These are phyloP conservation scores for Aspergillus glaucus DNA, from an alignment of 2,329 filamentous ascomycete genomes.

Conservation along the genomic window DNA sequence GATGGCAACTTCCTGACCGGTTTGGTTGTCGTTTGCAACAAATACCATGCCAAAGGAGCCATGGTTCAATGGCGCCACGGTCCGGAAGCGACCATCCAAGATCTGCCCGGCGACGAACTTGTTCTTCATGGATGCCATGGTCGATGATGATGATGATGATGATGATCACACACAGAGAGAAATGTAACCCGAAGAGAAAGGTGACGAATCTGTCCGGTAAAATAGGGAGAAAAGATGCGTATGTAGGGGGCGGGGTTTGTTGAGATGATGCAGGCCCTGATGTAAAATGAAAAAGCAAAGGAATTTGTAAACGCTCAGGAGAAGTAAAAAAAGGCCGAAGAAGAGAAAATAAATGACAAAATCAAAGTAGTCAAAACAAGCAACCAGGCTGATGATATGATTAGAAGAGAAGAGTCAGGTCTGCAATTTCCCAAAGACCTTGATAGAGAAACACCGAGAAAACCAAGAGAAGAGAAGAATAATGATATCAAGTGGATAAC, in stretches of 20 bases:
- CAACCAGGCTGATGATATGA: conserved; percentile 25
- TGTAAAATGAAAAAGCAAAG: conserved; percentile 5
- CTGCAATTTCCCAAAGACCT: conserved; percentile 15
- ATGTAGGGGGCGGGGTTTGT: conserved; percentile 2
- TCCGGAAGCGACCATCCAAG: conserved; percentile 70
- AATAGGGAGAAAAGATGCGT: conserved; percentile 2
- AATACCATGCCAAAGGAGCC: conserved; percentile 99
- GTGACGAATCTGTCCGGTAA: background rate
- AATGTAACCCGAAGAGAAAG: conserved; percentile 6
- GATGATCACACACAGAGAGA: conserved; percentile 8
- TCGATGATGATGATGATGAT: conserved; percentile 13
- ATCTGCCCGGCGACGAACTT: conserved; percentile 31
- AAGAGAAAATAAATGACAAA: conserved; percentile 5
- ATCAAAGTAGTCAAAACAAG: conserved; percentile 15
- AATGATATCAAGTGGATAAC: conserved; percentile 10
- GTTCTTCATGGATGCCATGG: conserved; percentile 31
- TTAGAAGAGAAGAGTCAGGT: conserved; percentile 22
- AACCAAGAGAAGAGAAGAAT: conserved; percentile 19
- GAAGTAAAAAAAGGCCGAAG: too few species aligned
- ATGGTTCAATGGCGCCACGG: conserved; percentile 91
- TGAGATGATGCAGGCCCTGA: conserved; percentile 3
- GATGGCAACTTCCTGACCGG: conserved; percentile 78
- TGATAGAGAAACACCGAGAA: conserved; percentile 16
- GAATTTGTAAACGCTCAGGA: conserved; percentile 18
- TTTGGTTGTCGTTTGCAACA: conserved; percentile 73